Base-by-base conservation (phyloP, 2,329 filamentous ascomycete genomes). In the Pseudocercospora fuligena region DNA sequence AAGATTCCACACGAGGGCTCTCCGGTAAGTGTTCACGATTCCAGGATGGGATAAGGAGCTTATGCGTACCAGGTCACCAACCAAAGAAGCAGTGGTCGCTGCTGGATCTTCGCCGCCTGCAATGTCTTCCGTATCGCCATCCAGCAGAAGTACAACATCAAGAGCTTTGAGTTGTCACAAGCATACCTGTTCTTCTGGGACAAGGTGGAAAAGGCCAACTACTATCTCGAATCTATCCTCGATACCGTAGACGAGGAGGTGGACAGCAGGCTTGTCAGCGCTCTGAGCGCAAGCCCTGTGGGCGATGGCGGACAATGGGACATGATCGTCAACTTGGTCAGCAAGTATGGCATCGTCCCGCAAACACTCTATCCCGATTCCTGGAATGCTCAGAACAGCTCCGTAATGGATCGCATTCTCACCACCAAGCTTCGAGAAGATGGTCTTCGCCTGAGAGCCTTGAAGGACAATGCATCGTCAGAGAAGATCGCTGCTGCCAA, bases 121-220 rank as follows among this genome's bases (percentile, higher is more conserved):
- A 97, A 97, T 73, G 89, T 96, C 64, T 95, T 97, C 81, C 90
- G 93, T 29, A 86, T 97, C n/a, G 90, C 92, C 0, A 84, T 97
- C 56, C 94, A 95, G 90, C 90, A 92, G 79, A 90, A 90, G 74
- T 91, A 96, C 79, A 87, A 89, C 69, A 86, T 97, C 21, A 86
- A 89, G 56, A 84, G 86, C 61, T 96, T 97, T 74, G 92, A 97
- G 82, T 84, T 97, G n/a, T 93, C 90, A 31, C 93, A 97, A 80
- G 85, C 90, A 0, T 96, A 96, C 75, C 85, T 97, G 3, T 97
- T 94, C 82, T 97, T 93, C 85, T 96, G 91, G 90, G 93, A 97
- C 79, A 97, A 97, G 82, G 87, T 97, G 21, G 93, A 97, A 79
- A 97, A 97, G 80, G 86, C 90, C 8, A 97, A 97, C 79, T 97